Conservation (phyloP, 371 early-diverging fungal genomes). For the Syncephalis fuscata region DNA sequence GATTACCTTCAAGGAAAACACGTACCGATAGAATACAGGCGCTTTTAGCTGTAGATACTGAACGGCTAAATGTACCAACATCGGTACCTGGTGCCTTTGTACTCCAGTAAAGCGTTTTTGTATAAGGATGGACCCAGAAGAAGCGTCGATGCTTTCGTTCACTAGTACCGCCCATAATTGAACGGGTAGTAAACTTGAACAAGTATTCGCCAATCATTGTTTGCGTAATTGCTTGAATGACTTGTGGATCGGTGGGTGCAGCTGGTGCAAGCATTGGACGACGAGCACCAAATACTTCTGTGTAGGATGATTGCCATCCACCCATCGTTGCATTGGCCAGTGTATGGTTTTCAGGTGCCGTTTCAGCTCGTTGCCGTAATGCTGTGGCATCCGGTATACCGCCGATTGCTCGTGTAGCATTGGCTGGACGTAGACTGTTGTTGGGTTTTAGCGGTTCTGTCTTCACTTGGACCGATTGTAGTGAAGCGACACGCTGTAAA, state of each 20-base stretch:
- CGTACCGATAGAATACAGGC: not conserved
- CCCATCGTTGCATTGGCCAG: too few relatives aligned
- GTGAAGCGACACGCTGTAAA: too few relatives aligned
- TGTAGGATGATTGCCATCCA: too few relatives aligned
- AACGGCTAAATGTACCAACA: conserved; percentile 16
- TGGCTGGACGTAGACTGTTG: too few relatives aligned
- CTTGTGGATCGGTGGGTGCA: conserved; percentile 26
- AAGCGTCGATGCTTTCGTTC: conserved; percentile 47
- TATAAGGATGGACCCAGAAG: conserved; percentile 73
- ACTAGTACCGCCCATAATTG: conserved; percentile 26
- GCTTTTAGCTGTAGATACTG: conserved; percentile 4
- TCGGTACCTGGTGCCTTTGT: conserved; percentile 38
- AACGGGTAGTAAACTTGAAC: conserved; percentile 46
- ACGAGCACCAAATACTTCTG: too few relatives aligned
- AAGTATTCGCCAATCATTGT: conserved; percentile 64
- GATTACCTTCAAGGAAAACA: not conserved
- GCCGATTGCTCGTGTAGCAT: too few relatives aligned
- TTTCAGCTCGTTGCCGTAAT: too few relatives aligned
- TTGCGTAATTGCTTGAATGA: conserved; percentile 51
- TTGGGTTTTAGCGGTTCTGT: too few relatives aligned
- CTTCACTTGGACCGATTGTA: too few relatives aligned
- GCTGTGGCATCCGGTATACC: too few relatives aligned
- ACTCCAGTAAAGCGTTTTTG: conserved; percentile 61
- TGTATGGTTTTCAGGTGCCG: too few relatives aligned
- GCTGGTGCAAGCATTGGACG: not conserved